These are phyloP conservation scores for Rhodomyrtus psidioides DNA, from an alignment of 441 rosid species.

Conservation along the genomic window DNA sequence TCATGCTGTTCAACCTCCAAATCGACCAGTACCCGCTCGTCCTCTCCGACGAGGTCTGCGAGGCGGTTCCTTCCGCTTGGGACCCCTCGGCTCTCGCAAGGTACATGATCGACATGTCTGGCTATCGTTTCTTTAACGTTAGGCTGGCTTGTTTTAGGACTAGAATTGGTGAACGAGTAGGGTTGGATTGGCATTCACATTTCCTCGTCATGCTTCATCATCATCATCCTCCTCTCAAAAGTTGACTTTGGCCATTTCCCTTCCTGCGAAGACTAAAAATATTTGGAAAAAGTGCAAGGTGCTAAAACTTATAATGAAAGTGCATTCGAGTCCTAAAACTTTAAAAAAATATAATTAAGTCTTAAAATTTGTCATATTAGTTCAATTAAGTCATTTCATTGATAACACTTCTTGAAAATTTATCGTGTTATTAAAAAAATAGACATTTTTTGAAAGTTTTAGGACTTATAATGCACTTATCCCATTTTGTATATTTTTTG, in stretches of 20 bases:
- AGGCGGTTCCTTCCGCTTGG: constrained; percentile 76
- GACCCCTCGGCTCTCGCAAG: constrained; percentile 71
- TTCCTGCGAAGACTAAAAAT: neutral
- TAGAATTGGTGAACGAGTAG: neutral
- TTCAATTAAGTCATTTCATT: too few species aligned
- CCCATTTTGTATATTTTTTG: too few species aligned
- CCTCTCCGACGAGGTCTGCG: constrained; percentile 51
- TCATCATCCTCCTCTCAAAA: neutral
- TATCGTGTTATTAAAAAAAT: too few species aligned
- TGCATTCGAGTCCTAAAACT: too few species aligned
- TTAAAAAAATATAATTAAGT: too few species aligned
- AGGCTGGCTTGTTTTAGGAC: neutral
- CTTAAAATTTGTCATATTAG: too few species aligned
- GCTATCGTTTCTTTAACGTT: neutral
- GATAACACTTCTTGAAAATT: too few species aligned
- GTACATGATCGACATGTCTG: constrained; percentile 10
- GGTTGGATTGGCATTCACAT: neutral
- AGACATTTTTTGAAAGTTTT: too few species aligned
- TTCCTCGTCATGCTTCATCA: neutral
- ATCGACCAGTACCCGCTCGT: constrained; percentile 59
- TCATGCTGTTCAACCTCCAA: constrained; percentile 43
- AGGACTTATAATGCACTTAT: too few species aligned
- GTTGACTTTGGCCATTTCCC: neutral
- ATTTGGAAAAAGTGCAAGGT: too few species aligned
- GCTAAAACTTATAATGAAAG: too few species aligned